Evolutionary conservation across 2,329 filamentous ascomycete genomes (phyloP).

Genomic region (Xylariomycetidae sp.): DNA sequence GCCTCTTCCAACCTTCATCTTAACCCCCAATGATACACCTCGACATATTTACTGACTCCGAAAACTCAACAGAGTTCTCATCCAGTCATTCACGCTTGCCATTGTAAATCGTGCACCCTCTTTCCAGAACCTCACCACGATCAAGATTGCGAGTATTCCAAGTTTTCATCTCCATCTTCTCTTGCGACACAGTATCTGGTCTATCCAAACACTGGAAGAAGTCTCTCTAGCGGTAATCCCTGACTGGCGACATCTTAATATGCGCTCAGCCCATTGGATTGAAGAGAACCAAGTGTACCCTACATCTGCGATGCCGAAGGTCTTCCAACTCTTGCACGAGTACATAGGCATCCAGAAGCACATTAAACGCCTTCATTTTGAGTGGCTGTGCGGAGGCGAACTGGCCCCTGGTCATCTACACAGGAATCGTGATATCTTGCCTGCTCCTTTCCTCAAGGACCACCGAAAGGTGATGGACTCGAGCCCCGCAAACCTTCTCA

Average conservation of each 20-base stretch:
- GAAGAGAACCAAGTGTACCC: constrained; percentile 46
- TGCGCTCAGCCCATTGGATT: constrained; percentile 46
- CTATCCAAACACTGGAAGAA: constrained; percentile 47
- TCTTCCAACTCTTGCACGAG: constrained; percentile 47
- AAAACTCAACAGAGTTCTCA: no score
- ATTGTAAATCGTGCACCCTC: constrained; percentile 54
- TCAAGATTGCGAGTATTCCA: constrained; percentile 62
- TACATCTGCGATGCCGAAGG: constrained; percentile 43
- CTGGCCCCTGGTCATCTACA: constrained; percentile 57
- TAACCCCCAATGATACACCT: no score
- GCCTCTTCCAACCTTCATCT: no score
- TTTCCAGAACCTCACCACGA: constrained; percentile 50
- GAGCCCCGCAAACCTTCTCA: constrained; percentile 33
- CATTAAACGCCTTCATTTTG: constrained; percentile 57
- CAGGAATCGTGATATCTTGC: constrained; percentile 58
- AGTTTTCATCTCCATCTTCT: constrained; percentile 55
- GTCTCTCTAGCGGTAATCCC: constrained; percentile 59
- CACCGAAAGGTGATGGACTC: constrained; percentile 15
- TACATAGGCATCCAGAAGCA: constrained; percentile 43
- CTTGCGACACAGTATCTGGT: constrained; percentile 57
- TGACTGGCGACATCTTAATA: constrained; percentile 59
- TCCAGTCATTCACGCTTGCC: constrained; percentile 63
- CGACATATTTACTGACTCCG: no score
- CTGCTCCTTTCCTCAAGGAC: constrained; percentile 48
- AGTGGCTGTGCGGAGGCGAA: constrained; percentile 66